phyloP scores from a whole-genome alignment of 2,329 filamentous ascomycete genomes.

The Diaporthe citrichinensis region DNA sequence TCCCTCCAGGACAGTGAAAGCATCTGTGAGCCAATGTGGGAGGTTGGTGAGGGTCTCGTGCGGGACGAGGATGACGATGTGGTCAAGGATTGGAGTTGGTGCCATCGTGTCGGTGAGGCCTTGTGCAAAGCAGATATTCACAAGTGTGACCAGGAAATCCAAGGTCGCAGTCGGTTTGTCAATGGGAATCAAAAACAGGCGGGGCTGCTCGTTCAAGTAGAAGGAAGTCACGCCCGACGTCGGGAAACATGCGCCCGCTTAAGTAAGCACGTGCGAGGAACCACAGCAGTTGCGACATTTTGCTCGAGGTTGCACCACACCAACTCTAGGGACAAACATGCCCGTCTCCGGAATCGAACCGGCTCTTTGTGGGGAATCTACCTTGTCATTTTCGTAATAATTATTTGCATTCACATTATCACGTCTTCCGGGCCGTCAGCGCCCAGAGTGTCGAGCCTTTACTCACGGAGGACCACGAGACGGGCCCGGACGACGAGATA shows the following conservation, averaged over 20 bases:
- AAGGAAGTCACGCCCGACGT: conserved; percentile 1
- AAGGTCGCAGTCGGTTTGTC: background rate
- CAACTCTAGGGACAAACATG: background rate
- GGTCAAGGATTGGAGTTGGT: conserved; percentile 64
- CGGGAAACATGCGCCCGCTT: background rate
- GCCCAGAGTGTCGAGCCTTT: background rate
- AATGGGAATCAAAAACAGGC: background rate
- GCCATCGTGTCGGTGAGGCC: conserved; percentile 3
- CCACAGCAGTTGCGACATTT: conserved; percentile 14
- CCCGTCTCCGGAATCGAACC: background rate
- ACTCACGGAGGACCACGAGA: no score
- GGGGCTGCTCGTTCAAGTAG: background rate
- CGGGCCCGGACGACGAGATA: background rate
- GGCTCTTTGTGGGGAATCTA: background rate
- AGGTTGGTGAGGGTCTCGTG: conserved; percentile 60
- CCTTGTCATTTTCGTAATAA: background rate
- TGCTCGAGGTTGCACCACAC: background rate
- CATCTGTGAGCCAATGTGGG: conserved; percentile 64
- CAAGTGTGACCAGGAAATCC: background rate
- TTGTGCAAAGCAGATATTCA: background rate
- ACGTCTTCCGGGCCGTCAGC: background rate
- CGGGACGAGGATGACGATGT: conserved; percentile 75
- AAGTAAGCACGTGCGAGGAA: background rate
- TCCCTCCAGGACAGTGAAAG: conserved; percentile 72
- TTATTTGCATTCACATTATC: background rate